Evolutionary conservation across 495 filamentous ascomycete genomes (phyloP).

Genomic region (Penicillium waksmanii): DNA sequence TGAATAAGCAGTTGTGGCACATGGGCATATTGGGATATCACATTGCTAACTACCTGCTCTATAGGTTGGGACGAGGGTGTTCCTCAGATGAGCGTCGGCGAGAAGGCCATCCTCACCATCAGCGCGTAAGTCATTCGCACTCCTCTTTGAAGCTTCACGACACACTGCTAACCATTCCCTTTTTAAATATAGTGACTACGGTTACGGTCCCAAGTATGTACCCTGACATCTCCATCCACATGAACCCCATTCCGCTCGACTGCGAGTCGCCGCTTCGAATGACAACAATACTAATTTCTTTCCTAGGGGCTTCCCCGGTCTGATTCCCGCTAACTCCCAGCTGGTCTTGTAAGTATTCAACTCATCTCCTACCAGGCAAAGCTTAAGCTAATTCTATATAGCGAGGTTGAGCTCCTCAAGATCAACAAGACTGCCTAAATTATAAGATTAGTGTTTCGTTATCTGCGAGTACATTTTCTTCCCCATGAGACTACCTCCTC

Average conservation of each 20-base stretch:
- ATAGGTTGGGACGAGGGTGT: conserved; percentile 90
- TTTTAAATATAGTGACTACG: conserved; percentile 64
- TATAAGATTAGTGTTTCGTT: not conserved
- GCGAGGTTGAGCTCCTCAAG: conserved; percentile 49
- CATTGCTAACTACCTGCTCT: not conserved
- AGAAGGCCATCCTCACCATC: conserved; percentile 79
- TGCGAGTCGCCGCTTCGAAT: not conserved
- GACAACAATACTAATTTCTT: not conserved
- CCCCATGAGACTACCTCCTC: not conserved
- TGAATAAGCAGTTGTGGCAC: not conserved
- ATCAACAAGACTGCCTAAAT: conserved; percentile 41
- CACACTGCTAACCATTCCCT: conserved; percentile 27
- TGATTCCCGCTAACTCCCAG: conserved; percentile 55
- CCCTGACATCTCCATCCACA: not conserved
- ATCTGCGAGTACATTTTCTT: not conserved
- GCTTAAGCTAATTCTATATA: conserved; percentile 20
- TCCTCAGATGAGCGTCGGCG: conserved; percentile 74
- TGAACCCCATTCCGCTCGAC: not conserved
- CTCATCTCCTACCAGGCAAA: too few species aligned
- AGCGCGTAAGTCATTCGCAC: conserved; percentile 59
- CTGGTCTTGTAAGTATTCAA: conserved; percentile 54
- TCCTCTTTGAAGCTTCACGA: not conserved
- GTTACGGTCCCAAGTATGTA: conserved; percentile 72
- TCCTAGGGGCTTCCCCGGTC: conserved; percentile 62
- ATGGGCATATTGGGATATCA: not conserved